Percentiles rank a stretch among this genome's conserved stretches.
Conservation (phyloP, 371 early-diverging fungal species). For the Rhizopus stolonifer region DNA sequence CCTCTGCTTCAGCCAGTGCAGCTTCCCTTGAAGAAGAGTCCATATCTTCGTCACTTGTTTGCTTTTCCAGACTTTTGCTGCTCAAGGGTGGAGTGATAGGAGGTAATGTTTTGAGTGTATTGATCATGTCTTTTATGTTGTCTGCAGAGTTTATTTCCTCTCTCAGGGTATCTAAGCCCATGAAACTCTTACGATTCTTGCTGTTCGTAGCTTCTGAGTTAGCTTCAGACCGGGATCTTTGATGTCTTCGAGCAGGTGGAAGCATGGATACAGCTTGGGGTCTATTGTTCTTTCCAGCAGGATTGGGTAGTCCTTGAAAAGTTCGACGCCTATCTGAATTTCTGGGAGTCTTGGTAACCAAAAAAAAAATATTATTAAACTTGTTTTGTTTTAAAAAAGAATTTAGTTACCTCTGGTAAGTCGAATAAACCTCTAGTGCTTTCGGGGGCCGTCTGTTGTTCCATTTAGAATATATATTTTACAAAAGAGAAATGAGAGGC, state of each 20-base stretch:
- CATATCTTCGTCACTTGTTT: conserved; percentile 33
- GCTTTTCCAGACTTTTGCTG: conserved; percentile 8
- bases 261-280: conserved; percentile 26
- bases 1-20: conserved; percentile 52
- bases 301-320: conserved; percentile 21
- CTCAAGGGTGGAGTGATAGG: conserved; percentile 25
- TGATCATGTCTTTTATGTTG: conserved; percentile 57
- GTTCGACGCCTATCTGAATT: conserved; percentile 34
- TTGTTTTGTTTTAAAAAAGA: too few species aligned
- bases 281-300: conserved; percentile 3
- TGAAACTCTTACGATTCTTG: conserved; percentile 13
- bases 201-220: conserved; percentile 27
- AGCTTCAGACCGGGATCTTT: conserved; percentile 42
- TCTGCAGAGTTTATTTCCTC: conserved; percentile 39
- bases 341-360: conserved; percentile 1
- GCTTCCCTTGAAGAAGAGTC: conserved; percentile 39
- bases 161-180: conserved; percentile 20
- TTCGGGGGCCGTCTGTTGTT: conserved; percentile 57
- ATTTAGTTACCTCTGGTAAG: conserved; percentile 24
- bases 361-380: neutral
- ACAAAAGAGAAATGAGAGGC: conserved; percentile 11
- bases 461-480: conserved; percentile 27
- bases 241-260: conserved; percentile 30
- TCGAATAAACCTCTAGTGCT: conserved; percentile 55
- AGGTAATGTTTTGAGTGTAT: conserved; percentile 52